Evolutionary conservation across 2,329 filamentous ascomycete species (phyloP), one percentile per base, ranked within the genome.

Genomic region (Didymella sp.): DNA sequence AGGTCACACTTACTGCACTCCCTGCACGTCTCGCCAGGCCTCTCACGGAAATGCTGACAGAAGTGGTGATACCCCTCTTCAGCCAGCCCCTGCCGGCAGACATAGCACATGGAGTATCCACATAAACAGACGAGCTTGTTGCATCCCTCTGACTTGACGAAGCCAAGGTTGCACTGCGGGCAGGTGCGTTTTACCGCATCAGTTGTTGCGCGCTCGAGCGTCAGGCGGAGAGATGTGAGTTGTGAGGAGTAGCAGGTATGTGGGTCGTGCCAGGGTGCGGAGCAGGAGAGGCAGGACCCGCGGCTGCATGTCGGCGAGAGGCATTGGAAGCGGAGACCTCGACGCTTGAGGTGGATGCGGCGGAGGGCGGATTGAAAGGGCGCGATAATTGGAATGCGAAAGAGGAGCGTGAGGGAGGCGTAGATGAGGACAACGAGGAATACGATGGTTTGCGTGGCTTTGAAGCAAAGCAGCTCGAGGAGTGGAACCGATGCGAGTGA

Each of bases 21-120:
- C 1, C 76, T 82, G 74, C 95, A 99, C 13, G 82, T 81, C 13
- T 85, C 84, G 45, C 93, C 92, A 0, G 89, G 91, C 59, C 90
- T 85, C 9, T 91, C 89, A 8, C 95, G 85, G 75, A 98, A 98
- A 77, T 98, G 95, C 73, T 96, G 90, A 74, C 95, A 99, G 72
- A 97, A 99, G 76, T 99, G 95, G 35, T 87, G 84, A 76, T 99
- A 98, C 0, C 94, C 93, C 73, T 93, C 89, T 2, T 79, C 58
- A 46, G 85, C 80, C 17, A 84, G 77, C n/a, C 79, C 77, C 38
- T 77, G 72, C 37, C 95, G 90, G 76, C 95, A 99, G 43, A 98
- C 87, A 72, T 99, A 99, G 75, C 95, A 99, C 94, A 98, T 98
- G 67, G 90, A 89, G 78, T 98, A 98, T 8, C 95, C 95, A 77